Evolutionary conservation across 1,284 basidiomycete genomes (phyloP).

Genomic region (Kalmanozyma brasiliensis): DNA sequence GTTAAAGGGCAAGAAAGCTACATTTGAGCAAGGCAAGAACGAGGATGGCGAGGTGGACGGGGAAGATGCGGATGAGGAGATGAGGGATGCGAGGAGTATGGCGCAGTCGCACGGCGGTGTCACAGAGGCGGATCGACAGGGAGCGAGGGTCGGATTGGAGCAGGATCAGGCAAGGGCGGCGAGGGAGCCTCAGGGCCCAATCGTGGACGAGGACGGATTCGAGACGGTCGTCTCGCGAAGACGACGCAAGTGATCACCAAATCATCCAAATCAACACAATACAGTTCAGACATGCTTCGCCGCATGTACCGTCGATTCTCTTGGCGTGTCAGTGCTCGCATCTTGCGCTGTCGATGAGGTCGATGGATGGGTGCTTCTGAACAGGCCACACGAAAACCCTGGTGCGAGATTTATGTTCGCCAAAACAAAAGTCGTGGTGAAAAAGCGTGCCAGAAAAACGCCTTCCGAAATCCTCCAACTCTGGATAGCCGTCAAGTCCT

Average conservation of each 20-base stretch:
- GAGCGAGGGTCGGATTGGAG: slow-evolving; percentile 25
- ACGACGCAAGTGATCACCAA: slow-evolving; percentile 52
- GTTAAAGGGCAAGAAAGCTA: slow-evolving; percentile 46
- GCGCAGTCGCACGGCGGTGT: slow-evolving; percentile 35
- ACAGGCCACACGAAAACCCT: too few species aligned
- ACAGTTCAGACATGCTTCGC: too few species aligned
- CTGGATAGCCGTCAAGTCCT: slow-evolving; percentile 38
- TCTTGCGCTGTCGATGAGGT: too few species aligned
- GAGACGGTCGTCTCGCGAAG: slow-evolving; percentile 59
- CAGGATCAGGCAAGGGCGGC: slow-evolving; percentile 24
- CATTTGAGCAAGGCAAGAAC: slow-evolving; percentile 22
- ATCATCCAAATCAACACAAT: too few species aligned
- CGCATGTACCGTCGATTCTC: too few species aligned
- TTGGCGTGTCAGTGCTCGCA: too few species aligned
- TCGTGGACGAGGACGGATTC: slow-evolving; percentile 61
- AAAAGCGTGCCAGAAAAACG: not conserved
- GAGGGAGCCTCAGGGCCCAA: slow-evolving; percentile 38
- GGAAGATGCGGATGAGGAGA: slow-evolving; percentile 45
- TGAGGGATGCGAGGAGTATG: slow-evolving; percentile 35
- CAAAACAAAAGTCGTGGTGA: too few species aligned
- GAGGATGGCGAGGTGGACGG: slow-evolving; percentile 33
- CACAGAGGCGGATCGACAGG: slow-evolving; percentile 37
- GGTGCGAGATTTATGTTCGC: too few species aligned
- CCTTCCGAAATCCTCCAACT: slow-evolving; percentile 1
- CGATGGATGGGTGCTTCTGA: too few species aligned